These are phyloP conservation scores for Pichia paraexigua DNA, from an alignment of 805 yeast species.

Conservation along the genomic window DNA sequence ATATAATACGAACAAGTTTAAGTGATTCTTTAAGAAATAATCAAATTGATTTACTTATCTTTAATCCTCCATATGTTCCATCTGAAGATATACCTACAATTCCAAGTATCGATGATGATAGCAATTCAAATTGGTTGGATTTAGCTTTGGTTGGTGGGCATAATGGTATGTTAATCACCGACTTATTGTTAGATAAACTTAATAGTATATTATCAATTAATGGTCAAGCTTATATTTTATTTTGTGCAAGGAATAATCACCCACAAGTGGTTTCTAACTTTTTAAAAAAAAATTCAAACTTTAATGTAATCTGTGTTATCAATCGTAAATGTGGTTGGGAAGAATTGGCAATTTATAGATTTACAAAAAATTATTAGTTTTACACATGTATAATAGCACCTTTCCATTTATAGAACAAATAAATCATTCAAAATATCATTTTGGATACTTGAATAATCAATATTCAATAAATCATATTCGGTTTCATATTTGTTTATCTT, in stretches of 20 bases:
- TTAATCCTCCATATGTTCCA: constrained; percentile 97
- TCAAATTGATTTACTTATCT: constrained; percentile 63
- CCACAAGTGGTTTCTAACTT: constrained; percentile 44
- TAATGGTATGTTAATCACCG: constrained; percentile 85
- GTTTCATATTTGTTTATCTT: constrained; percentile 61
- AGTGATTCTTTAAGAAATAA: constrained; percentile 39
- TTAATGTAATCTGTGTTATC: constrained; percentile 48
- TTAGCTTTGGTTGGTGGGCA: constrained; percentile 84
- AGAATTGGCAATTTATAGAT: constrained; percentile 67
- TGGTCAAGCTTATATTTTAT: constrained; percentile 83
- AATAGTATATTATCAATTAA: constrained; percentile 40
- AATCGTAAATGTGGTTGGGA: constrained; percentile 94
- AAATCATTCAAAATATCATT: constrained; percentile 56
- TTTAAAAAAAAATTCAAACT: constrained; percentile 28
- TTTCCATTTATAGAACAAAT: constrained; percentile 17
- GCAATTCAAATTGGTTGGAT: constrained; percentile 65
- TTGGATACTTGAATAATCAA: constrained; percentile 41
- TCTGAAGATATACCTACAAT: constrained; percentile 62
- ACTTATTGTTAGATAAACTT: constrained; percentile 48
- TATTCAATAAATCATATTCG: constrained; percentile 41
- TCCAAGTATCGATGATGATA: constrained; percentile 39
- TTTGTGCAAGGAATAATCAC: constrained; percentile 89
- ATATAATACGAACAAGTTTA: constrained; percentile 50
- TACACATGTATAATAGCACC: neutral
- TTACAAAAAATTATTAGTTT: constrained; percentile 27